These are phyloP conservation scores for Lactarius quietus DNA, from an alignment of 768 basidiomycete genomes.

Conservation along the genomic window DNA sequence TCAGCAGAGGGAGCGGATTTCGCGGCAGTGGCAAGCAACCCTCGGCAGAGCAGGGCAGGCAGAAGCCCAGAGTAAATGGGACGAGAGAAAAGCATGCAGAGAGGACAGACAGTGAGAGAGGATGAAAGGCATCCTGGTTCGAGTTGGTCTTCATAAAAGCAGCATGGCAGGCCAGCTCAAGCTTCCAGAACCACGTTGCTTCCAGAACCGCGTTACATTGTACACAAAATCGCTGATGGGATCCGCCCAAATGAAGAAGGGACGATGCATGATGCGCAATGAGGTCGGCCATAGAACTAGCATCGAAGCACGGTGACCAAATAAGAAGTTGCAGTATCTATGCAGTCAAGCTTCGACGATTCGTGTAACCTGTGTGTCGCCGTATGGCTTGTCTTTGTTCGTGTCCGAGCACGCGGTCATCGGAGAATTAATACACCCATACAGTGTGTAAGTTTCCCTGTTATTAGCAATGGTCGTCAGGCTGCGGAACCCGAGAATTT, in stretches of 20 bases:
- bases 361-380: neutral
- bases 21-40: neutral
- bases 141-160: too few species aligned
- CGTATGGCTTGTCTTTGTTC: too few species aligned
- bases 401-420: neutral
- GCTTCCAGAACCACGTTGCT: too few species aligned
- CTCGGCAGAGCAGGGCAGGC: neutral
- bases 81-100: neutral
- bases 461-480: neutral
- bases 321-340: neutral
- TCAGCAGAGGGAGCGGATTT: slow-evolving; percentile 28
- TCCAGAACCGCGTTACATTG: too few species aligned
- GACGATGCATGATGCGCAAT: too few species aligned
- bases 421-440: neutral
- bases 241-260: too few species aligned
- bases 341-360: neutral
- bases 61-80: neutral
- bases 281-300: too few species aligned
- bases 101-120: too few species aligned
- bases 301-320: too few species aligned
- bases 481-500: neutral
- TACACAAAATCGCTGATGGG: too few species aligned
- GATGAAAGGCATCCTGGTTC: too few species aligned
- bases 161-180: too few species aligned
- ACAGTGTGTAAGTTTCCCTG: neutral